Evolutionary conservation across 192 early-diverging fungal genomes (phyloP).

Genomic region (Umbelopsis sp.): DNA sequence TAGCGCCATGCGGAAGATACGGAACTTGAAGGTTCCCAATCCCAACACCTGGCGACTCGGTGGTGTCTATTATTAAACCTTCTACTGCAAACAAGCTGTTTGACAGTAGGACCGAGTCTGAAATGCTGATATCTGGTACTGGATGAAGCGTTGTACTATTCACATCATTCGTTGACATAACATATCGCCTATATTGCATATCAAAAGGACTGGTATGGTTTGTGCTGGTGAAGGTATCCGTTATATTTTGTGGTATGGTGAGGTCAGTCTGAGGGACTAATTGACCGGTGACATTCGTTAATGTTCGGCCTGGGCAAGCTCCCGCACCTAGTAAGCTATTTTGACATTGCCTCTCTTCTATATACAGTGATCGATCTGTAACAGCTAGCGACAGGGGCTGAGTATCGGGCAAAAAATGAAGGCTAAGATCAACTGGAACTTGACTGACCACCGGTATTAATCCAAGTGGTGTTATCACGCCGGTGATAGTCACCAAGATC

Average conservation of each 20-base stretch:
- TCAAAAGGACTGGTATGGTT: neutral
- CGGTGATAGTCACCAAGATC: neutral
- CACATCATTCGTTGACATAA: neutral
- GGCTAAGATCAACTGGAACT: neutral
- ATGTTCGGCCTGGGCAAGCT: slow-evolving; percentile 4
- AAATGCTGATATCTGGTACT: neutral
- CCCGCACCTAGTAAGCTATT: neutral
- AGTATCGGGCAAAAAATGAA: neutral
- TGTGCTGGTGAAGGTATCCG: neutral
- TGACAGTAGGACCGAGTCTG: neutral
- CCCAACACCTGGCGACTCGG: slow-evolving; percentile 1
- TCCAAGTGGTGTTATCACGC: slow-evolving; percentile 1
- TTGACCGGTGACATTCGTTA: neutral
- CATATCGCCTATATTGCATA: neutral
- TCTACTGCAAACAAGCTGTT: neutral
- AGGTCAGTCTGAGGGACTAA: neutral
- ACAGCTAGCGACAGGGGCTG: neutral
- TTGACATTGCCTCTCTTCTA: neutral
- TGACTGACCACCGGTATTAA: neutral
- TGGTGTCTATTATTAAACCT: slow-evolving; percentile 1
- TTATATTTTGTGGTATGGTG: neutral
- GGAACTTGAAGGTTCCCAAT: neutral
- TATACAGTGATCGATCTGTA: neutral
- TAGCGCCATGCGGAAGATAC: slow-evolving; percentile 7
- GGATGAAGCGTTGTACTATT: neutral